phyloP scores from a whole-genome alignment of 2,329 filamentous ascomycete species.

The Ophiocordyceps camponoti-saundersi region DNA sequence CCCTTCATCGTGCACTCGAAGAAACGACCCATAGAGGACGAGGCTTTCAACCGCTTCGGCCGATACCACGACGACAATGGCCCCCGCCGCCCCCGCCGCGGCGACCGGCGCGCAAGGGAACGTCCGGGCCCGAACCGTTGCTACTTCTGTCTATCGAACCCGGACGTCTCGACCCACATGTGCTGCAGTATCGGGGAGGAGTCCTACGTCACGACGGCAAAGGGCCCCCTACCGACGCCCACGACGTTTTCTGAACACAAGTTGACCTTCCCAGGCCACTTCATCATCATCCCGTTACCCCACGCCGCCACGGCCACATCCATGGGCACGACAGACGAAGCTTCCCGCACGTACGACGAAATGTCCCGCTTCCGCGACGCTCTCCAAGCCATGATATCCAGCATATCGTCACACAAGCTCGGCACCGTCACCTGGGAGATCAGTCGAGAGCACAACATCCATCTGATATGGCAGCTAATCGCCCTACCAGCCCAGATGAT shows the following conservation, averaged over 20 bases:
- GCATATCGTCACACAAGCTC: conserved; percentile 37
- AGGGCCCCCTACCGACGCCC: conserved; percentile 65
- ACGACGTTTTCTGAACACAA: conserved; percentile 47
- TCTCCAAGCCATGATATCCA: conserved; percentile 64
- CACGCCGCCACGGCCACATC: conserved; percentile 61
- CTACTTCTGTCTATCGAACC: conserved; percentile 91
- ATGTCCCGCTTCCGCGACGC: conserved; percentile 68
- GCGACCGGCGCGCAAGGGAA: conserved; percentile 30
- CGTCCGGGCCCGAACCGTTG: conserved; percentile 62
- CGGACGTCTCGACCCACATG: conserved; percentile 69
- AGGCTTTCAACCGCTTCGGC: conserved; percentile 38
- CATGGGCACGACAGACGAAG: conserved; percentile 40
- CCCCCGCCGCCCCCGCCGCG: conserved; percentile 24
- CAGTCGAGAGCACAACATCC: conserved; percentile 62
- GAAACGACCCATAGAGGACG: conserved; percentile 37
- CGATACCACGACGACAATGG: conserved; percentile 25
- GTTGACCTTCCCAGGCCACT: conserved; percentile 65
- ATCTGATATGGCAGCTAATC: conserved; percentile 87
- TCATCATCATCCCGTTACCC: conserved; percentile 77
- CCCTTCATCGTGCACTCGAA: conserved; percentile 44
- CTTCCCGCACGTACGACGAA: conserved; percentile 50
- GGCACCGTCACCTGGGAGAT: conserved; percentile 90
- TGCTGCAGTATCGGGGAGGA: conserved; percentile 80
- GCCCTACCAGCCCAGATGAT: conserved; percentile 56
- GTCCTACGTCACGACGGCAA: conserved; percentile 77